Percentiles rank a stretch among this genome's conserved stretches.
phyloP scores from a whole-genome alignment of 345 rosid species.

The Pistacia atlantica region DNA sequence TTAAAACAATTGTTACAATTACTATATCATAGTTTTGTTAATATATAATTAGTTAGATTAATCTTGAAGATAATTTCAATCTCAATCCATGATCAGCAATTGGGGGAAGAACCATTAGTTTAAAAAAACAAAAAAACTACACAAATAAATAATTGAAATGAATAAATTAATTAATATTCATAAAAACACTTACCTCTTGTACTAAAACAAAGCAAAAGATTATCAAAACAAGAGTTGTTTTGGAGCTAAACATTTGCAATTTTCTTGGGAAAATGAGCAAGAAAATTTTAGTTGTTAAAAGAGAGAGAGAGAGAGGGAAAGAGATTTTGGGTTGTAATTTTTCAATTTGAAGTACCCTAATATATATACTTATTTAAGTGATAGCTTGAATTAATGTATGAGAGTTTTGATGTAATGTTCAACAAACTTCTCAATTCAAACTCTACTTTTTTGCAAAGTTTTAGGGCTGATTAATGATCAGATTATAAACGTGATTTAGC shows the following conservation, averaged over 20 bases:
- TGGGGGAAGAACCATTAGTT: too few relatives aligned
- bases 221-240: slow-evolving; percentile 13
- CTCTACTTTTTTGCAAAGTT: not conserved
- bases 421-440: not conserved
- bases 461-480: not conserved
- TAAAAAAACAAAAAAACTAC: too few relatives aligned
- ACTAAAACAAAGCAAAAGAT: slow-evolving; percentile 19
- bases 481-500: not conserved
- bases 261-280: not conserved
- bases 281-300: too few relatives aligned
- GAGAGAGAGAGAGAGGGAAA: not conserved
- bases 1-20: not conserved
- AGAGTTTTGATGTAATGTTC: not conserved
- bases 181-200: slow-evolving; percentile 16
- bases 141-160: too few relatives aligned
- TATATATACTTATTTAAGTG: too few relatives aligned
- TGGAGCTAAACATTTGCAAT: not conserved
- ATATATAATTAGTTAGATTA: too few relatives aligned
- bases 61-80: too few relatives aligned
- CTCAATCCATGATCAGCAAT: too few relatives aligned
- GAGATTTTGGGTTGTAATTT: not conserved
- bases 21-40: too few relatives aligned
- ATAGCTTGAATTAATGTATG: too few relatives aligned
- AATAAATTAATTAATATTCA: not conserved
- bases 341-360: too few relatives aligned